Evolutionary conservation across 352 stramenopile species (phyloP), one percentile per base, ranked within the genome.

Genomic region (Blastocystis sp.): DNA sequence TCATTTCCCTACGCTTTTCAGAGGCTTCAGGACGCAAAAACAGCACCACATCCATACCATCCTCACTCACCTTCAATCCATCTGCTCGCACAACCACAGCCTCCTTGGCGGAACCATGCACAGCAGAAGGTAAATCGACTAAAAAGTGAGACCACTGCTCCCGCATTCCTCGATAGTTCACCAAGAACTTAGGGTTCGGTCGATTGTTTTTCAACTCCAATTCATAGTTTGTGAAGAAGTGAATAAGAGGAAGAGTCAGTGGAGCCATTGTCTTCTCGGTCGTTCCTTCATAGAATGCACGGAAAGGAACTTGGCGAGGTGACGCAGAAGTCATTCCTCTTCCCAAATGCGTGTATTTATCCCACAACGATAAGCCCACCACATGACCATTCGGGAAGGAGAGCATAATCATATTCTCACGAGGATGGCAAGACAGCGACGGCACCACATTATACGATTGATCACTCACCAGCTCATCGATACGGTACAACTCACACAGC

Each of bases 181-280:
- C 77, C 62, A 88, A 9, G 45, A 88, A 88, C 23, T 54, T 61
- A n/a, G 77, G 77, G 1, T n/a, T 43, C 18, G 77, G 77, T 47
- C 66, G 62, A 54, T 88, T 77, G 20, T 76, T 77, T 43, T 76
- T 73, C 43, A 88, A 34, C 50, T 88, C 77, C 66, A 88, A 43
- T 34, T 88, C 77, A 43, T 88, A 88, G 50, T 88, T 88, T 0
- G 77, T 88, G 66, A 88, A 88, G 77, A 47, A 88, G 29, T 88
- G 77, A 41, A 79, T 77, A 47, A 88, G 47, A 34, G 77, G 77
- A 34, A 88, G 5, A 3, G 15, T 76, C 43, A 88, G 43, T 29
- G 77, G 77, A n/a, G 34, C 26, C 55, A 88, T 54, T 9, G 55
- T 68, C 23, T 88, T 61, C 43, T 76, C 62, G 4, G 77, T 88